Base-by-base conservation (phyloP, 805 yeast species). In the Saturnispora saitoi region DNA sequence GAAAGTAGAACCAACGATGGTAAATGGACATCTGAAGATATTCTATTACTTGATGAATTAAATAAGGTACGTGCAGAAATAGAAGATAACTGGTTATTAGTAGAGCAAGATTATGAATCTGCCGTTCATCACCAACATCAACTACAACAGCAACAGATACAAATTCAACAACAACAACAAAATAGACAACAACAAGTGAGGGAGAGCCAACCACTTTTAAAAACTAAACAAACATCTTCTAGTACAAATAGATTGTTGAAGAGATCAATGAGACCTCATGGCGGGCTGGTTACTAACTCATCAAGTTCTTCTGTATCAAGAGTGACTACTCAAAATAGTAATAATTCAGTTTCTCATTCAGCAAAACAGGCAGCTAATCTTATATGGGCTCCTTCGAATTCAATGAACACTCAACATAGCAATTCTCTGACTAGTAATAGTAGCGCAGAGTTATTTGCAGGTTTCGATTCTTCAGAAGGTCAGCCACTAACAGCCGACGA, bases 21-120 rank as follows among this genome's bases (percentile, higher is more conserved):
- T 48, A 50, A 54, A 51, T 46, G 76, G 56, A 57, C 75, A 0
- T 70, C 68, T 3, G 81, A 77, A 50, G 82, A 77, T 52, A 48
- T 66, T 3, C 67, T 70, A 52, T 56, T 76, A 8, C 55, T 68
- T 32, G 73, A 66, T 46, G 75, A 58, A 64, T 36, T 52, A 2
- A 52, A 52, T 28, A 52, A 52, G 34, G 29, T 52, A 12, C 48
- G 53, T 7, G 55, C 55, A 11, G 55, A 52, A 45, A 42, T 52
- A 14, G 55, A 52, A 37, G 49, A 48, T 4, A 50, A 50, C 29
- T 50, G 38, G 41, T 39, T 32, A 10, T 14, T 32, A 14, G 38
- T 48, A 8, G 42, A 48, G 3, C 32, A 37, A 17, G 45, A 50
- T 29, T 47, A 46, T 34, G 52, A 51, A 12, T 38, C 20, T 17